Base-by-base conservation (phyloP, 768 basidiomycete species). In the Amanita exitialis region DNA sequence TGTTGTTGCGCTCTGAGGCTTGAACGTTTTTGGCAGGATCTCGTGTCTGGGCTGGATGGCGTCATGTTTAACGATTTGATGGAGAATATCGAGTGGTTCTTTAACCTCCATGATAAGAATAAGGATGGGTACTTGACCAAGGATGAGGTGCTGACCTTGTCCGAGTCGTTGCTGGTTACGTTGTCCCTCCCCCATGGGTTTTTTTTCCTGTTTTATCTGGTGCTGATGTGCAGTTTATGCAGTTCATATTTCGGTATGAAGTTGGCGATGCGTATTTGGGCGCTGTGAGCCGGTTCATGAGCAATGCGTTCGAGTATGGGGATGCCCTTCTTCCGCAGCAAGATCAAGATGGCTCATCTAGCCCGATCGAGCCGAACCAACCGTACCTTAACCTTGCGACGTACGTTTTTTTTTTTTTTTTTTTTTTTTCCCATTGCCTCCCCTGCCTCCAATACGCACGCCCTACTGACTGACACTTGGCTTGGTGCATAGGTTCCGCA, bases 41-140 rank as follows among this genome's bases (percentile, higher is more conserved):
- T 98, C 10, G 84, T 98, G 8, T 76, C 72, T 25, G 95, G 96
- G 1, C 71, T 98, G 44, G 86, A 96, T 58, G 85, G 85, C 2
- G 88, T 96, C 41, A 89, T 97, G 80, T 87, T 90, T 69, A 94
- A 90, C 56, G 96, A 97, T 64, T 69, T 99, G 57, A 97, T 98
- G 96, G 90, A 93, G 52, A 95, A 90, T 57, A 95, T 98, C 59
- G 90, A 96, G 64, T 99, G 95, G 95, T 95, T 98, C 69, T 97
- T 98, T 69, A 87, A 86, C 58, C 65, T 98, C 44, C 90, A 95
- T 55, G 92, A 94, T 68, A 94, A 94, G 67, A 88, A 99, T 65
- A 91, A 91, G 58, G 96, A 99, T 62, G 94, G 95, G 1, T 92
- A 74, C 64, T 68, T 99, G 54, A 94, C 93, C 2, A 97, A 95